Conservation (phyloP, 192 early-diverging fungal species). For the Gamsiella multidivaricata region DNA sequence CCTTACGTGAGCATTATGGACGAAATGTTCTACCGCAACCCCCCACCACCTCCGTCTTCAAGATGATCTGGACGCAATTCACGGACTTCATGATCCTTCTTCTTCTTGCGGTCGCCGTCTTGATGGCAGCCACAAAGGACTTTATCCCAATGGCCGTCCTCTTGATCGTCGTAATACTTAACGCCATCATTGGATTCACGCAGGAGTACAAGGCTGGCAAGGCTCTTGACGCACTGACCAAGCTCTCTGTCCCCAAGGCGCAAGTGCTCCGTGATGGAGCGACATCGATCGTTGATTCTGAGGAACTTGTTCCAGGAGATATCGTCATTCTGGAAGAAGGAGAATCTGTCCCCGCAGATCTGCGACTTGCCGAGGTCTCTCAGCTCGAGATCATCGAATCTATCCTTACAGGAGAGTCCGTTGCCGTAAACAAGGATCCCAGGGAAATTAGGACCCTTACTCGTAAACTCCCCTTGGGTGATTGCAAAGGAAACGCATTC, state of each 20-base stretch:
- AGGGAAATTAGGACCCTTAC: slow-evolving; percentile 77
- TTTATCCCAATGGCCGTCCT: slow-evolving; percentile 76
- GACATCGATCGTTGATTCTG: slow-evolving; percentile 70
- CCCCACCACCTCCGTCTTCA: slow-evolving; percentile 69
- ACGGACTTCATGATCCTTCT: slow-evolving; percentile 97
- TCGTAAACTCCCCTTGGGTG: slow-evolving; percentile 77
- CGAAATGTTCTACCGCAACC: slow-evolving; percentile 85
- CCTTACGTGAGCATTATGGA: slow-evolving; percentile 84
- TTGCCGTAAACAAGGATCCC: slow-evolving; percentile 73
- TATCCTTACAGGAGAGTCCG: slow-evolving; percentile 85
- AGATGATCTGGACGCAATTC: slow-evolving; percentile 88
- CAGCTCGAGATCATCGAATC: slow-evolving; percentile 85
- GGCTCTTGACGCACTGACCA: slow-evolving; percentile 82
- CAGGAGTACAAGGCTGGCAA: slow-evolving; percentile 97
- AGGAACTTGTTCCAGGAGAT: slow-evolving; percentile 83
- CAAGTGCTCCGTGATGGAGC: slow-evolving; percentile 78
- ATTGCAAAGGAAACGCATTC: slow-evolving; percentile 97
- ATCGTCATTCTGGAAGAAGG: slow-evolving; percentile 86
- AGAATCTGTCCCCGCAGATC: slow-evolving; percentile 83
- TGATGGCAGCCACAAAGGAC: slow-evolving; percentile 87
- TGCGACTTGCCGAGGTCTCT: slow-evolving; percentile 77
- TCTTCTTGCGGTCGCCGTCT: slow-evolving; percentile 81
- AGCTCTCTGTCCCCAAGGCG: slow-evolving; percentile 74
- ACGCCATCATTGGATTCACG: slow-evolving; percentile 90
- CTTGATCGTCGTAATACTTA: slow-evolving; percentile 81